A percentile compares a stretch with the other conserved stretches of the same genome.
These are phyloP conservation scores for Talaromyces funiculosus DNA, from an alignment of 2,329 filamentous ascomycete genomes.

Conservation along the genomic window DNA sequence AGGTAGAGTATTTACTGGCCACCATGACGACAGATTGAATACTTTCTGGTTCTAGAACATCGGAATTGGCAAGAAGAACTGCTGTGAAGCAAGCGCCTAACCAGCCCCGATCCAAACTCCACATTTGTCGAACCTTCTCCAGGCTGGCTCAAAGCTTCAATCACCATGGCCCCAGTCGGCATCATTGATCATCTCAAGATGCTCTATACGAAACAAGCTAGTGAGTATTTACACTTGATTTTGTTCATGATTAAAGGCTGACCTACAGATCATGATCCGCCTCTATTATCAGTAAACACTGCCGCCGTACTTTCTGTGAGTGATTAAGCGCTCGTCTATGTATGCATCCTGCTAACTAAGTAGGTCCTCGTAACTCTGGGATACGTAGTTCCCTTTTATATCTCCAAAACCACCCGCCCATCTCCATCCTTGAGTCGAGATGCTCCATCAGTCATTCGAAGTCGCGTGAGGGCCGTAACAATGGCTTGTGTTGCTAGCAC, in stretches of 20 bases:
- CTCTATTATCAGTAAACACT: conserved; percentile 15
- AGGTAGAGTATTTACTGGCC: too few species aligned
- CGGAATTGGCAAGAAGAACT: neutral
- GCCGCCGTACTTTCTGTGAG: conserved; percentile 38
- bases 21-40: too few species aligned
- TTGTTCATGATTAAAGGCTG: neutral
- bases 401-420: conserved; percentile 71
- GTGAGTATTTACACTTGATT: conserved; percentile 19
- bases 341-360: conserved; percentile 1
- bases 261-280: conserved; percentile 7
- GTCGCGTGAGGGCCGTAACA: conserved; percentile 74
- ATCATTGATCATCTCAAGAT: conserved; percentile 29
- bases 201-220: conserved; percentile 28
- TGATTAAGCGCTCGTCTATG: conserved; percentile 1
- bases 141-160: neutral
- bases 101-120: too few species aligned
- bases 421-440: conserved; percentile 75
- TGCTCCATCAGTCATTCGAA: conserved; percentile 81
- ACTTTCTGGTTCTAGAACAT: too few species aligned
- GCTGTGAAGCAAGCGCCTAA: neutral
- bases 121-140: neutral
- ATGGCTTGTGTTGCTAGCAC: conserved; percentile 67
- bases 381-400: conserved; percentile 89
- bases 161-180: conserved; percentile 29
- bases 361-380: conserved; percentile 75